These are phyloP conservation scores for Paecilomyces sp. DNA, from an alignment of 2,329 filamentous ascomycete species.

Conservation along the genomic window DNA sequence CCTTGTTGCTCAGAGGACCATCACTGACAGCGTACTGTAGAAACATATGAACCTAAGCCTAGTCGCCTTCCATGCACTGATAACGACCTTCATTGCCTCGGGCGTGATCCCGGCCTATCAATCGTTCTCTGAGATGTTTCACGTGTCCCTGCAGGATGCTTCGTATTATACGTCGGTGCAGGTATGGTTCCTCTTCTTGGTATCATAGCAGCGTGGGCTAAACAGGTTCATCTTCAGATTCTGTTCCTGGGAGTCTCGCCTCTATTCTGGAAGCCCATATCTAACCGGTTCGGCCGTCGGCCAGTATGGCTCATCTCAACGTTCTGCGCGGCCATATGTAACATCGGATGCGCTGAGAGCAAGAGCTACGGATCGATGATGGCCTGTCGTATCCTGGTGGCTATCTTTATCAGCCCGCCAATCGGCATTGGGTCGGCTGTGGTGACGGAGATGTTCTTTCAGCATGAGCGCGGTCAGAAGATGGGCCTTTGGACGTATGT, in stretches of 20 bases:
- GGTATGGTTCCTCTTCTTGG: background rate
- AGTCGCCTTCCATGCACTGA: constrained; percentile 50
- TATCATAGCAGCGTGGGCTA: background rate
- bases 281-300: constrained; percentile 46
- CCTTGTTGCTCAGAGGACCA: background rate
- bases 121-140: constrained; percentile 44
- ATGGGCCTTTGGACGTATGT: constrained; percentile 48
- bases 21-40: constrained; percentile 15
- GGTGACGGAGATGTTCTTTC: constrained; percentile 50
- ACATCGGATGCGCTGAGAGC: constrained; percentile 47
- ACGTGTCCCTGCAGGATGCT: constrained; percentile 40
- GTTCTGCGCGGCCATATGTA: constrained; percentile 40
- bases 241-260: constrained; percentile 46
- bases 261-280: constrained; percentile 47
- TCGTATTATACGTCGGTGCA: constrained; percentile 46
- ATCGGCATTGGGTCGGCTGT: constrained; percentile 47
- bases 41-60: constrained; percentile 45
- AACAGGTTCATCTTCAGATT: constrained; percentile 36
- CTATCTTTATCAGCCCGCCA: constrained; percentile 49
- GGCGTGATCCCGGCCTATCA: constrained; percentile 49
- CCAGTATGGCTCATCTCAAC: constrained; percentile 48
- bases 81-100: constrained; percentile 48
- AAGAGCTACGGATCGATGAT: constrained; percentile 43
- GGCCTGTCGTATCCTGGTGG: constrained; percentile 41
- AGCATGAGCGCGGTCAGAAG: constrained; percentile 42